A percentile compares a stretch with the other conserved stretches of the same genome.
Evolutionary conservation across 805 yeast genomes (phyloP).

Genomic region (Lachancea sp.): DNA sequence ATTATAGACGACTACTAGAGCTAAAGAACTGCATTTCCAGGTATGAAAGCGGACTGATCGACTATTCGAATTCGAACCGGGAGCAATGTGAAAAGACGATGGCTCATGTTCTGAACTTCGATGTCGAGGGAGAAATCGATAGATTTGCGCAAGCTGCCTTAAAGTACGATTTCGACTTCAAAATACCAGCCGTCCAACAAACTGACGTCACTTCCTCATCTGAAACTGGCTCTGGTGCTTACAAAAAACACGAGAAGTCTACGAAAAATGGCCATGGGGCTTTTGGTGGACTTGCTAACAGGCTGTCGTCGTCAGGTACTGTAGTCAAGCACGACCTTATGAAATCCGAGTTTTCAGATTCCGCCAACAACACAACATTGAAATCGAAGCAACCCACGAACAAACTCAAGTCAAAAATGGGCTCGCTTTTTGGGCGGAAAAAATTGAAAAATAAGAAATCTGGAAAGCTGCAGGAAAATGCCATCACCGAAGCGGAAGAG

Average conservation of each 20-base stretch:
- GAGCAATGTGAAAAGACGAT: conserved; percentile 55
- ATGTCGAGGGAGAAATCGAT: conserved; percentile 52
- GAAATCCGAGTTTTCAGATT: conserved; percentile 29
- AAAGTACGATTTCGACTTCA: conserved; percentile 19
- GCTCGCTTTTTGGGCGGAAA: conserved; percentile 66
- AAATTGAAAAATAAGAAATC: conserved; percentile 37
- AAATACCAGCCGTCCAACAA: conserved; percentile 1
- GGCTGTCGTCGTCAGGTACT: conserved; percentile 25
- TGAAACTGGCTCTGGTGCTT: background rate
- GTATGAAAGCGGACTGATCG: conserved; percentile 56
- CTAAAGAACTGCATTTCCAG: conserved; percentile 62
- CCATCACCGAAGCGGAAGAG: conserved; percentile 4
- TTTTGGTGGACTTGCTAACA: conserved; percentile 22
- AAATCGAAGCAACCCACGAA: conserved; percentile 30
- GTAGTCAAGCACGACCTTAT: conserved; percentile 29
- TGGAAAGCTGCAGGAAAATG: conserved; percentile 1
- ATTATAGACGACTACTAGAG: conserved; percentile 51
- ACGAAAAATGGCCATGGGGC: conserved; percentile 24
- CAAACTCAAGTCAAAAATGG: conserved; percentile 60
- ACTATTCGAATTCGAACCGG: conserved; percentile 41
- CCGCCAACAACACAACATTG: conserved; percentile 26
- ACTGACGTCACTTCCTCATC: background rate
- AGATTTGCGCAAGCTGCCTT: conserved; percentile 45
- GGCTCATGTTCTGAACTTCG: conserved; percentile 58
- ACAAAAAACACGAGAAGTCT: background rate